phyloP scores from a whole-genome alignment of 1,284 basidiomycete species.

The Porogramme epimiltina region DNA sequence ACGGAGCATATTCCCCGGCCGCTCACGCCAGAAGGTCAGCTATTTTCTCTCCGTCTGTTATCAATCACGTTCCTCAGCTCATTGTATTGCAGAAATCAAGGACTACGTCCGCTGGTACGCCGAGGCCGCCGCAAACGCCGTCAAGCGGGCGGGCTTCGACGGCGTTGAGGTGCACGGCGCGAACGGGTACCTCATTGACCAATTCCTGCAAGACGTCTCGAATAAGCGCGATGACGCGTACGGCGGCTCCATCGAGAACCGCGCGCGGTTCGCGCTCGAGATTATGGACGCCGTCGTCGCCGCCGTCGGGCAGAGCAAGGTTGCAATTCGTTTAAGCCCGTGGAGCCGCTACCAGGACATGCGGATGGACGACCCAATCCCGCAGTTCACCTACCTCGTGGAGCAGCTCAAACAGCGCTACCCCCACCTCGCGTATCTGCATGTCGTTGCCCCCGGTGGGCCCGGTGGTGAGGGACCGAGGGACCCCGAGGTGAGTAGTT shows the following conservation, averaged over 20 bases:
- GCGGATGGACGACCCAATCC: conserved; percentile 47
- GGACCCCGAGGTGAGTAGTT: conserved; percentile 2
- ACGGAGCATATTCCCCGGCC: conserved; percentile 18
- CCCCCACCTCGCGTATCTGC: conserved; percentile 60
- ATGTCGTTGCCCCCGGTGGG: conserved; percentile 43
- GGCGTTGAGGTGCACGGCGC: conserved; percentile 37
- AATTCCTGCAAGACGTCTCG: conserved; percentile 42
- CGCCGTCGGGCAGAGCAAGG: conserved; percentile 39
- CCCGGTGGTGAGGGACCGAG: conserved; percentile 15
- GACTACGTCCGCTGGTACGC: conserved; percentile 40
- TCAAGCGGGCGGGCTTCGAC: conserved; percentile 47
- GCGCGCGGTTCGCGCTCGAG: conserved; percentile 49
- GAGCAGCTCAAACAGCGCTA: conserved; percentile 36
- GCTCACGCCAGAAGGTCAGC: conserved; percentile 11
- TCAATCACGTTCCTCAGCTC: background rate
- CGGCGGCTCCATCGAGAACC: conserved; percentile 57
- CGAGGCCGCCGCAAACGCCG: conserved; percentile 43
- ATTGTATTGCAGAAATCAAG: conserved; percentile 36
- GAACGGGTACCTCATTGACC: conserved; percentile 43
- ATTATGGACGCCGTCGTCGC: conserved; percentile 46
- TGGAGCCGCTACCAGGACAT: conserved; percentile 6
- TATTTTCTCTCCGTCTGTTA: background rate
- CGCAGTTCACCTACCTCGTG: conserved; percentile 42
- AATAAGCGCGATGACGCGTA: conserved; percentile 63
- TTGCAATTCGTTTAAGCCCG: conserved; percentile 40